Evolutionary conservation across 202 grass and related monocot species (phyloP).

Genomic region (Carex arenaria): DNA sequence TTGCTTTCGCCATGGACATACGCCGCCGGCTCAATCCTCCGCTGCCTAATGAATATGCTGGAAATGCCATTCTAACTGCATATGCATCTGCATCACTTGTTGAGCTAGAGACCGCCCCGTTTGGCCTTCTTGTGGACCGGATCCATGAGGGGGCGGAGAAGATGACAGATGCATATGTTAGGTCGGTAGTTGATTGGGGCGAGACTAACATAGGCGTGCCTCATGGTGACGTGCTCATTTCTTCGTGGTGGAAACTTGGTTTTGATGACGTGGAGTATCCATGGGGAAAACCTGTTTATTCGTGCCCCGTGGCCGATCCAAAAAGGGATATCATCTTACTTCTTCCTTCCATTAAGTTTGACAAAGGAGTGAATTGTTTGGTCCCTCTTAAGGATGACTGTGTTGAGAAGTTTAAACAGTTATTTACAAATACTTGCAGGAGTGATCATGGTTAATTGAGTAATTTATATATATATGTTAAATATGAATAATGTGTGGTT

Average conservation of each 20-base stretch:
- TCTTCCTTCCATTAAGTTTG: not conserved
- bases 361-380: constrained; percentile 20
- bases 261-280: constrained; percentile 12
- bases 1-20: constrained; percentile 15
- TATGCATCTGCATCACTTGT: not conserved
- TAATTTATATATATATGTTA: not conserved
- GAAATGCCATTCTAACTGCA: constrained; percentile 13
- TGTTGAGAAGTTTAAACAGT: constrained; percentile 5
- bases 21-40: constrained; percentile 9
- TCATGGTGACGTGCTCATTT: not conserved
- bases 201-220: constrained; percentile 7
- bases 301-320: not conserved
- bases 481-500: not conserved
- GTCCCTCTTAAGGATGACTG: not conserved
- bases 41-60: not conserved
- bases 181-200: constrained; percentile 19
- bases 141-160: not conserved
- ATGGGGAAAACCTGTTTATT: constrained; percentile 11
- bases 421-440: constrained; percentile 10
- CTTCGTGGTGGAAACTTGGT: constrained; percentile 21
- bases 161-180: constrained; percentile 14
- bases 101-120: not conserved
- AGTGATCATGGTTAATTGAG: not conserved
- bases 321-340: constrained; percentile 12
- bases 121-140: not conserved